Conservation (phyloP, 257 asterid genomes). For the Verbena officinalis region DNA sequence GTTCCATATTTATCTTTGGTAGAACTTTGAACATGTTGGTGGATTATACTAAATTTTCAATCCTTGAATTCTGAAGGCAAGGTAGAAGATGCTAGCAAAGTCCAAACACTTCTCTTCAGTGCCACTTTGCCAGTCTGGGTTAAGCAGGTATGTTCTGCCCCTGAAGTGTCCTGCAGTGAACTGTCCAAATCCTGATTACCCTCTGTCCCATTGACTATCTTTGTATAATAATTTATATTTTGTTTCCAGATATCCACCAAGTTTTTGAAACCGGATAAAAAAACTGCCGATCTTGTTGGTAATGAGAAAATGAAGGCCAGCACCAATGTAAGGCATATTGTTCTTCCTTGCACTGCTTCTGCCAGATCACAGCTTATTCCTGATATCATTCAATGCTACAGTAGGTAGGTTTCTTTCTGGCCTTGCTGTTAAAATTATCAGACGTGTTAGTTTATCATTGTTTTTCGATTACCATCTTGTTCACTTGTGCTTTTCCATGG, state of each 20-base stretch:
- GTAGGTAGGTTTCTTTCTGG: slow-evolving; percentile 63
- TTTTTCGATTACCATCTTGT: neutral
- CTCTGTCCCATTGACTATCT: neutral
- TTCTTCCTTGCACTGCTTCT: slow-evolving; percentile 84
- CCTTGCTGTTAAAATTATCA: neutral
- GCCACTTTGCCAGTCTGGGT: slow-evolving; percentile 96
- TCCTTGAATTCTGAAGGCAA: slow-evolving; percentile 51
- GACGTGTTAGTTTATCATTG: neutral
- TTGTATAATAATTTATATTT: slow-evolving; percentile 23
- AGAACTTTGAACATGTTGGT: neutral
- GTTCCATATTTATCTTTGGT: neutral
- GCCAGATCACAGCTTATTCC: slow-evolving; percentile 94
- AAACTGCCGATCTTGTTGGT: slow-evolving; percentile 92
- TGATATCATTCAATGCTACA: slow-evolving; percentile 88
- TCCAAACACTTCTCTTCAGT: slow-evolving; percentile 95
- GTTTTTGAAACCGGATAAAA: slow-evolving; percentile 80
- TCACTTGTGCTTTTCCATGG: slow-evolving; percentile 9
- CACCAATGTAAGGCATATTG: slow-evolving; percentile 80
- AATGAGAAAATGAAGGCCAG: slow-evolving; percentile 98
- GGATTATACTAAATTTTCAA: slow-evolving; percentile 11
- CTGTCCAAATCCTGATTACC: neutral
- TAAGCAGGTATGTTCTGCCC: slow-evolving; percentile 51
- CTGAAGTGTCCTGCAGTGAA: neutral
- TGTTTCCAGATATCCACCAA: slow-evolving; percentile 61
- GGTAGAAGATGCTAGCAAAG: slow-evolving; percentile 81